Base-by-base conservation (phyloP, 1,284 basidiomycete species). In the Lignosus rhinocerotis region DNA sequence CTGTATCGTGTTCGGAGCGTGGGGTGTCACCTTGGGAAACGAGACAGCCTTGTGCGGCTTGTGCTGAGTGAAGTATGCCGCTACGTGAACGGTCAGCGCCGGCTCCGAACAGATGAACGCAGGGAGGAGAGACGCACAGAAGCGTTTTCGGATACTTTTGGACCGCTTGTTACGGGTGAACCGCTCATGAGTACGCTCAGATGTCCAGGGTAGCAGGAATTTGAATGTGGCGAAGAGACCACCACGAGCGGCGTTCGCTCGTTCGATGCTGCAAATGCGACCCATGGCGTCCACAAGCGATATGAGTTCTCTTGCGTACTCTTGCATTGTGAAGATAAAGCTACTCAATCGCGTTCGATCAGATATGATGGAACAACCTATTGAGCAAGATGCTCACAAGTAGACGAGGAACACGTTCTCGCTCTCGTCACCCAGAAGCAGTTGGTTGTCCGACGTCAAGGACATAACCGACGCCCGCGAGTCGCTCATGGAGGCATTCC, bases 241-340 rank as follows among this genome's bases (percentile, higher is more conserved):
- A 17, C 72, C 67, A 47, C 75, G 73, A 16, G 72, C 73, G 1
- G 76, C 71, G 48, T 75, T 74, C 25, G 76, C 75, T 57, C 80
- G 80, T 69, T 91, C 87, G 47, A 84, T 80, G 55, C 73, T 78
- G 63, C 88, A 87, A 55, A 93, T 85, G 55, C 89, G 81, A 51
- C 84, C 79, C 80, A 95, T 90, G 0, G 92, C 88, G 68, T 94
- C 91, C 0, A 93, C 80, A 4, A 97, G 83, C 41, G 86, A 87
- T 44, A 90, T 79, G 47, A 96, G 75, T 71, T 97, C 95, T 58
- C 83, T 78, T 6, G 92, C 84, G 69, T 96, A 96, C 70, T 97
- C 95, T 73, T 97, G 93, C 44, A 96, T 73, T 0, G 93, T 96
- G 73, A 96, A 97, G 59, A 96, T 90, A 74, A 94, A 95, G 76